Evolutionary conservation across 2,329 filamentous ascomycete genomes (phyloP).

Genomic region (Trichoderma simmonsii): DNA sequence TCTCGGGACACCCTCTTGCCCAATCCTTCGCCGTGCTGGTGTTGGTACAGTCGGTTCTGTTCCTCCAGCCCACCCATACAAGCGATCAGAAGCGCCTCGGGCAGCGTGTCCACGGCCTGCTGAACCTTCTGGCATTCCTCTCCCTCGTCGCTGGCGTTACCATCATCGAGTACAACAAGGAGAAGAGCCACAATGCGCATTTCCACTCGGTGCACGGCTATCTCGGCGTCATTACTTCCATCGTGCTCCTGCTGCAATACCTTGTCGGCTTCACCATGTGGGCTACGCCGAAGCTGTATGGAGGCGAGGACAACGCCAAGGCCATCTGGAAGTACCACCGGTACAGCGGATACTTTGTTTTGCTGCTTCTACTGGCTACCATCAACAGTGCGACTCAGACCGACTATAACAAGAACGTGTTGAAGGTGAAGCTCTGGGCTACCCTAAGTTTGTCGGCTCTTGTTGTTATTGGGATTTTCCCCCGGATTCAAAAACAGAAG

Average conservation of each 20-base stretch:
- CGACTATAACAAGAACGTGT: conserved; percentile 63
- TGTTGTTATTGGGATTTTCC: conserved; percentile 67
- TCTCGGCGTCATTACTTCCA: conserved; percentile 73
- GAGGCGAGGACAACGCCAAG: conserved; percentile 76
- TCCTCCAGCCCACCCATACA: conserved; percentile 84
- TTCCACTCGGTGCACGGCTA: conserved; percentile 80
- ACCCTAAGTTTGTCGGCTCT: conserved; percentile 64
- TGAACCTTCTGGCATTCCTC: conserved; percentile 65
- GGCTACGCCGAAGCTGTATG: conserved; percentile 70
- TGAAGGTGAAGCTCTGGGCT: conserved; percentile 75
- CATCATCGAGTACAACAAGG: conserved; percentile 83
- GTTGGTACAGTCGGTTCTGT: conserved; percentile 73
- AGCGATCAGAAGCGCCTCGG: conserved; percentile 66
- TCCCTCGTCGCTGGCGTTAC: conserved; percentile 62
- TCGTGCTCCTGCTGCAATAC: conserved; percentile 69
- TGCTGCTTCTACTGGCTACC: conserved; percentile 69
- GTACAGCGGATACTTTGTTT: conserved; percentile 68
- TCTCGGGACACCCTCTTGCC: conserved; percentile 82
- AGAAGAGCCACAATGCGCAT: conserved; percentile 61
- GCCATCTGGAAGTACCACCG: conserved; percentile 88
- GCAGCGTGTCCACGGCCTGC: conserved; percentile 60
- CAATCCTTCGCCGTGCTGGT: conserved; percentile 66
- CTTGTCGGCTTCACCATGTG: conserved; percentile 80
- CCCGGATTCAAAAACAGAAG: conserved; percentile 80
- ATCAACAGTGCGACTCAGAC: conserved; percentile 74